phyloP scores from a whole-genome alignment of 176 grass and related monocot species.

The Urochloa ruziziensis region DNA sequence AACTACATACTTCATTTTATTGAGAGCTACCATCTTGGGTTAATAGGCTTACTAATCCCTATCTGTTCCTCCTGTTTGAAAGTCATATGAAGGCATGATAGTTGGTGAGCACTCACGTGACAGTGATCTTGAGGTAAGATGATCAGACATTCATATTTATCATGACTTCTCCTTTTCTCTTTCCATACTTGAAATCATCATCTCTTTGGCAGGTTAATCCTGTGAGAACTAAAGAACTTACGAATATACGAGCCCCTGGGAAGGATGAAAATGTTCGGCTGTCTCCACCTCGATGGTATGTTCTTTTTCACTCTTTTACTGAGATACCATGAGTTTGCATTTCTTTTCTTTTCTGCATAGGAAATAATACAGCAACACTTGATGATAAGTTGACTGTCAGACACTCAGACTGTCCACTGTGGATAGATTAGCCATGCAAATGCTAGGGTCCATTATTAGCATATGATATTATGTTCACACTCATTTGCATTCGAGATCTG shows the following conservation, averaged over 20 bases:
- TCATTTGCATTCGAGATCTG: neutral
- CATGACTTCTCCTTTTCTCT: neutral
- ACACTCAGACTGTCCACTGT: neutral
- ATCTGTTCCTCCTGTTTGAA: constrained; percentile 33
- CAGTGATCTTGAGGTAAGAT: constrained; percentile 94
- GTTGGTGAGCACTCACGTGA: constrained; percentile 96
- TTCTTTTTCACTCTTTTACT: neutral
- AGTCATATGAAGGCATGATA: constrained; percentile 97
- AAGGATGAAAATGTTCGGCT: constrained; percentile 97
- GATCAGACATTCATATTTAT: constrained; percentile 30
- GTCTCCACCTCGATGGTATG: constrained; percentile 91
- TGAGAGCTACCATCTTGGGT: constrained; percentile 7
- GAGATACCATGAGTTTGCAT: neutral
- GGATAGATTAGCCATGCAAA: neutral
- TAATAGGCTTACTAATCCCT: constrained; percentile 6
- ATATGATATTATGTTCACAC: neutral
- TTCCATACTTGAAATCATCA: constrained; percentile 18
- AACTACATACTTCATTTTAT: constrained; percentile 23
- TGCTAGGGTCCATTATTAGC: neutral
- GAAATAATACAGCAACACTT: neutral
- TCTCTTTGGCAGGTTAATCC: constrained; percentile 70
- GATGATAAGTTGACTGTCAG: too few relatives aligned
- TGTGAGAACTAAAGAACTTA: constrained; percentile 97
- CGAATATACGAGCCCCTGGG: constrained; percentile 84
- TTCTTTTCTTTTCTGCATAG: neutral